A percentile compares a stretch with the other conserved stretches of the same genome.
phyloP scores from a whole-genome alignment of 2,329 filamentous ascomycete species.

The Septoria linicola region DNA sequence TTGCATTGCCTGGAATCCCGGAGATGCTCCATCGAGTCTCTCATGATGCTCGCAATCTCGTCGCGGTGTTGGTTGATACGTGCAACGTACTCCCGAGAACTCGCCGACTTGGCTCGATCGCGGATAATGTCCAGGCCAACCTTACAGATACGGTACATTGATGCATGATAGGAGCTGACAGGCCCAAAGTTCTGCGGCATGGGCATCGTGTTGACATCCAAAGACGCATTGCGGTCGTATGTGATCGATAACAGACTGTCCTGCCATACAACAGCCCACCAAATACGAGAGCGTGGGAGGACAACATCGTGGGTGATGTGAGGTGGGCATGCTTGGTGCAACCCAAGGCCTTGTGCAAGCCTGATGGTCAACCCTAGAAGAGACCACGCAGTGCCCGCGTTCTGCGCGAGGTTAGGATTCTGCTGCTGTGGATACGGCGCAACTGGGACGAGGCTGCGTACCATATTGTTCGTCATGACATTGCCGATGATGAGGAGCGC shows the following conservation, averaged over 20 bases:
- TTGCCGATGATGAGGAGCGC: constrained; percentile 62
- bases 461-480: constrained; percentile 42
- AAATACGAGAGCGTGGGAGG: constrained; percentile 41
- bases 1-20: constrained; percentile 53
- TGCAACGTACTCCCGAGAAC: constrained; percentile 51
- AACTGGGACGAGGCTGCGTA: constrained; percentile 17
- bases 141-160: constrained; percentile 56
- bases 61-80: constrained; percentile 58
- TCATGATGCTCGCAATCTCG: constrained; percentile 57
- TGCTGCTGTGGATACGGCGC: constrained; percentile 11
- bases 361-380: constrained; percentile 60
- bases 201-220: constrained; percentile 49
- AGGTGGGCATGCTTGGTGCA: constrained; percentile 59
- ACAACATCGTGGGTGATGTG: constrained; percentile 51
- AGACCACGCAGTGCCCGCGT: constrained; percentile 63
- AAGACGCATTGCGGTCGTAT: constrained; percentile 60
- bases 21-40: constrained; percentile 58
- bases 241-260: constrained; percentile 64
- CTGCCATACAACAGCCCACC: constrained; percentile 65
- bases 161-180: constrained; percentile 58
- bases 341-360: constrained; percentile 59
- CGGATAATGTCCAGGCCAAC: constrained; percentile 61
- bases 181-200: constrained; percentile 40
- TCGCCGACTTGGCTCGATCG: constrained; percentile 54
- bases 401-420: constrained; percentile 43